These are phyloP conservation scores for Gossypium aridum DNA, from an alignment of 441 rosid species.

Conservation along the genomic window DNA sequence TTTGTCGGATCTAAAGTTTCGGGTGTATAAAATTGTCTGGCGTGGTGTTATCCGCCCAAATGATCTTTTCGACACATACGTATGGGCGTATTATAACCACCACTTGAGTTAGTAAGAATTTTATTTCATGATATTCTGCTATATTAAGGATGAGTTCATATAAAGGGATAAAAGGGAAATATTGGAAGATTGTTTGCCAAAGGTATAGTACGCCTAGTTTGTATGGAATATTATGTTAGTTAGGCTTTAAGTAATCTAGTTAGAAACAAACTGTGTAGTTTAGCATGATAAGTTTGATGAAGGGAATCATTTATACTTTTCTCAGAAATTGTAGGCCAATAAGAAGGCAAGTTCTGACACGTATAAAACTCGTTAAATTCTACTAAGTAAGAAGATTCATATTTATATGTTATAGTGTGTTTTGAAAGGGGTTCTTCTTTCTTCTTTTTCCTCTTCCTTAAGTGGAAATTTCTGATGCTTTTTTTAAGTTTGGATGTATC, in stretches of 20 bases:
- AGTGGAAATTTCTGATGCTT: background rate
- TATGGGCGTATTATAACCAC: background rate
- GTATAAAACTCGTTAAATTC: background rate
- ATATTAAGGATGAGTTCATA: no score
- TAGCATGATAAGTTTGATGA: background rate
- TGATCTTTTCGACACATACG: background rate
- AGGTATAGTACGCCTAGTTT: background rate
- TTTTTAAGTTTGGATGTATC: background rate
- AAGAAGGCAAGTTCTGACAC: background rate
- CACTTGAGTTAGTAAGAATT: background rate
- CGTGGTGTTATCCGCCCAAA: background rate
- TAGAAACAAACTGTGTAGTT: background rate
- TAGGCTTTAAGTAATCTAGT: background rate
- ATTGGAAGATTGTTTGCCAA: no score
- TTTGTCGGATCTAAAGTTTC: background rate
- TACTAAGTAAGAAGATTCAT: background rate
- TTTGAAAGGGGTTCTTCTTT: background rate
- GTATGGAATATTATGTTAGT: background rate
- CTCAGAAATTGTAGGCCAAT: background rate
- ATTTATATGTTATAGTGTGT: background rate
- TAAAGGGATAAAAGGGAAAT: background rate
- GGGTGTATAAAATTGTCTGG: background rate
- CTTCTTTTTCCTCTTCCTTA: background rate
- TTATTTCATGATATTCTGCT: background rate
- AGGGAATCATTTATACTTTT: background rate